Conservation (phyloP, 140 eudicot genomes). For the Cichorium intybus region DNA sequence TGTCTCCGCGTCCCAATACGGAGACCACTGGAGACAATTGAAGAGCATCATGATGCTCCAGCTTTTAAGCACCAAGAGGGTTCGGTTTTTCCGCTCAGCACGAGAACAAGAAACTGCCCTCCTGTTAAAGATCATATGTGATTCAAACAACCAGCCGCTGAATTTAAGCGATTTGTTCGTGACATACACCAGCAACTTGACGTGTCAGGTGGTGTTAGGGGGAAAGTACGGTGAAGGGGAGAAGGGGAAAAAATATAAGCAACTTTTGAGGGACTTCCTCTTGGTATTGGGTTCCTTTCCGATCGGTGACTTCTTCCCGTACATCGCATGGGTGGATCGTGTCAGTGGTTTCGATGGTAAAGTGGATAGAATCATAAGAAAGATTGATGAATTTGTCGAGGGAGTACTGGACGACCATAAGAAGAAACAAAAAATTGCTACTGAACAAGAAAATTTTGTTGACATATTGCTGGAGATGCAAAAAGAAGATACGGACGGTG, state of each 20-base stretch:
- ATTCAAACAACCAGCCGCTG: neutral
- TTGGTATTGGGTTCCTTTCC: neutral
- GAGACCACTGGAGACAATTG: constrained; percentile 42
- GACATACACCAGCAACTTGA: neutral
- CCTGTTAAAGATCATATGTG: constrained; percentile 2
- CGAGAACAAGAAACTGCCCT: constrained; percentile 29
- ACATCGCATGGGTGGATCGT: constrained; percentile 18
- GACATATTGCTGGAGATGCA: constrained; percentile 19
- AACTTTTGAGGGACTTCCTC: constrained; percentile 9
- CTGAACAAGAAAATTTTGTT: neutral
- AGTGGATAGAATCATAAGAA: constrained; percentile 19
- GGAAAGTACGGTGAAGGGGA: constrained; percentile 18
- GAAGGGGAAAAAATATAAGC: constrained; percentile 10
- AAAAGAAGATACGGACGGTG: neutral
- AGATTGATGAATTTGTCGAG: constrained; percentile 18
- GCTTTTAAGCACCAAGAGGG: constrained; percentile 23
- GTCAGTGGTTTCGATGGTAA: constrained; percentile 5
- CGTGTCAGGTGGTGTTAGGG: constrained; percentile 16
- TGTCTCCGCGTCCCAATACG: constrained; percentile 24
- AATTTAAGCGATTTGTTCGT: constrained; percentile 17
- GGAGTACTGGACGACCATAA: constrained; percentile 17
- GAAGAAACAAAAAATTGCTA: neutral
- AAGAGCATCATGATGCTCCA: constrained; percentile 33
- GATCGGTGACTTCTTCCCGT: constrained; percentile 7
- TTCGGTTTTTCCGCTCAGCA: constrained; percentile 12